A percentile compares a stretch with the other conserved stretches of the same genome.
Conservation (phyloP, 2,329 filamentous ascomycete genomes). For the Akanthomyces dipterigenus region DNA sequence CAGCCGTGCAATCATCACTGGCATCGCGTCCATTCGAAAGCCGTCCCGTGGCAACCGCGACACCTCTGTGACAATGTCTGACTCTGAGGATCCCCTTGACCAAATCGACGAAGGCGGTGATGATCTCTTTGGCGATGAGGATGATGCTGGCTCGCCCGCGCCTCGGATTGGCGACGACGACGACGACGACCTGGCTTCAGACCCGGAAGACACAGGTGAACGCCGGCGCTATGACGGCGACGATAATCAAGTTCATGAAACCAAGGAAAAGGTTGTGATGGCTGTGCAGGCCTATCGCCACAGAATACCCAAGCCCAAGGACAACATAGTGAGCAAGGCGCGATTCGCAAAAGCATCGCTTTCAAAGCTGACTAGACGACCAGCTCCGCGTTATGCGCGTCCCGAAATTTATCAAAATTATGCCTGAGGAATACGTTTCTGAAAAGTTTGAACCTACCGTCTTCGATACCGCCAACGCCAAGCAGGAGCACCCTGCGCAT, state of each 20-base stretch:
- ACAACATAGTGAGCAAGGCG: slow-evolving; percentile 53
- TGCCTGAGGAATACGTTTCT: slow-evolving; percentile 60
- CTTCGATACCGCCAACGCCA: slow-evolving; percentile 47
- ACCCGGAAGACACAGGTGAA: slow-evolving; percentile 39
- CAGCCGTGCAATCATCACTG: not conserved
- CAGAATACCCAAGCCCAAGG: slow-evolving; percentile 61
- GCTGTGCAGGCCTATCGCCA: slow-evolving; percentile 63
- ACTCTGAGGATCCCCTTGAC: slow-evolving; percentile 48
- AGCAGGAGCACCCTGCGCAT: slow-evolving; percentile 51
- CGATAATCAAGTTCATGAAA: slow-evolving; percentile 38
- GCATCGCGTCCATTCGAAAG: not conserved
- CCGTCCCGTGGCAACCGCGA: not conserved
- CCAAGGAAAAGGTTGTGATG: slow-evolving; percentile 51
- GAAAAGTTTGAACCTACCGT: slow-evolving; percentile 57
- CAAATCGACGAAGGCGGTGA: slow-evolving; percentile 50
- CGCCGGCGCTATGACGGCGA: slow-evolving; percentile 37
- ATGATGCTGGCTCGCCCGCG: slow-evolving; percentile 57
- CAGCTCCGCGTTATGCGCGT: slow-evolving; percentile 65
- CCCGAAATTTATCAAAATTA: slow-evolving; percentile 64
- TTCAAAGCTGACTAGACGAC: slow-evolving; percentile 1
- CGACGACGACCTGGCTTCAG: slow-evolving; percentile 45
- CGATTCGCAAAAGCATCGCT: not conserved
- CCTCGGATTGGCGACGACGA: slow-evolving; percentile 52
- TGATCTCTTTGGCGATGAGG: slow-evolving; percentile 57
- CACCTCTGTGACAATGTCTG: slow-evolving; percentile 39